phyloP scores from a whole-genome alignment of 371 early-diverging fungal species.

The Mucor irregularis region DNA sequence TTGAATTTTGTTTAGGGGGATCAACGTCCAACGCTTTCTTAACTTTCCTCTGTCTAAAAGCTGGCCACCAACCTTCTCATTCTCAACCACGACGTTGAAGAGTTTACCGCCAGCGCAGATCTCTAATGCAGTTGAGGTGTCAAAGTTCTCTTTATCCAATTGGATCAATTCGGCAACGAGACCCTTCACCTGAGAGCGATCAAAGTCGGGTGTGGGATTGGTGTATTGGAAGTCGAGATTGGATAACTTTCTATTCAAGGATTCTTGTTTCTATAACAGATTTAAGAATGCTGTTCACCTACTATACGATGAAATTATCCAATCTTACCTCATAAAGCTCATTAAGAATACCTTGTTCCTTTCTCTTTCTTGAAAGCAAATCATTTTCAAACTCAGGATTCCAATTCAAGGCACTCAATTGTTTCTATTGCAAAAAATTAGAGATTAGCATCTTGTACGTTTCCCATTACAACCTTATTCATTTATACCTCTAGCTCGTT shows the following conservation, averaged over 20 bases:
- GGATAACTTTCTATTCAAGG: conserved; percentile 48
- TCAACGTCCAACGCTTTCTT: conserved; percentile 88
- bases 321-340: conserved; percentile 47
- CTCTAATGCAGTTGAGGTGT: conserved; percentile 84
- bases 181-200: conserved; percentile 88
- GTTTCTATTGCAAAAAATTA: conserved; percentile 5
- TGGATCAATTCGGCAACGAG: conserved; percentile 87
- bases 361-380: conserved; percentile 35
- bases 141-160: conserved; percentile 61
- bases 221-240: conserved; percentile 71
- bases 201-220: conserved; percentile 82
- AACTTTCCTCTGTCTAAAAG: conserved; percentile 82
- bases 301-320: too few relatives aligned
- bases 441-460: too few relatives aligned
- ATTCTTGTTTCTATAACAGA: conserved; percentile 54
- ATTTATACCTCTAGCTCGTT: conserved; percentile 1
- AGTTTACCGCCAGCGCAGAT: conserved; percentile 92
- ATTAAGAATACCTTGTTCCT: conserved; percentile 29
- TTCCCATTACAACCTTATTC: background rate
- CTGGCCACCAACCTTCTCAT: conserved; percentile 85
- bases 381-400: conserved; percentile 52
- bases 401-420: conserved; percentile 50
- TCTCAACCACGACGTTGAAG: conserved; percentile 94
- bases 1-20: conserved; percentile 97
- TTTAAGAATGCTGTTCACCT: too few relatives aligned